These are phyloP conservation scores for Sphagnum contortum DNA, from an alignment of 225 moss, liverwort and hornwort species.

Conservation along the genomic window DNA sequence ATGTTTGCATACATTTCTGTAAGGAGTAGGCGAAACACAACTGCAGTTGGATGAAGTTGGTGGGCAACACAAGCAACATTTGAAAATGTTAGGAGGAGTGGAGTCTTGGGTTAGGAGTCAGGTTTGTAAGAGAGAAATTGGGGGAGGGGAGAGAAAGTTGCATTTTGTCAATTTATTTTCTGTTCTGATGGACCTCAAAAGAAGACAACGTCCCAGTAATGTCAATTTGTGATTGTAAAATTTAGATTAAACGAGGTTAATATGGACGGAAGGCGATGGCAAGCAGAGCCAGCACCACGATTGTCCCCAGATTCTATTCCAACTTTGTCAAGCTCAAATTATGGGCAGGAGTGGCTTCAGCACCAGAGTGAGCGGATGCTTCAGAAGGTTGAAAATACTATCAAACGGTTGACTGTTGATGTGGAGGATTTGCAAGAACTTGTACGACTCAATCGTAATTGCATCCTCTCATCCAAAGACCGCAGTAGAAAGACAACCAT, in stretches of 20 bases:
- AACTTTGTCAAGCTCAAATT: constrained; percentile 27
- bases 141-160: no score
- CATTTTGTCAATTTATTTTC: not conserved
- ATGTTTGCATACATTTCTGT: not conserved
- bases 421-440: constrained; percentile 44
- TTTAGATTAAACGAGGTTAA: constrained; percentile 40
- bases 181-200: not conserved
- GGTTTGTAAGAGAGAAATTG: no score
- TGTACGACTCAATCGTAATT: constrained; percentile 22
- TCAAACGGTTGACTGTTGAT: constrained; percentile 37
- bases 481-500: no score
- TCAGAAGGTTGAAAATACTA: constrained; percentile 23
- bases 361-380: constrained; percentile 38
- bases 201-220: no score
- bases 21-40: not conserved
- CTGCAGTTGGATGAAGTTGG: no score
- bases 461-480: not conserved
- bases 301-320: constrained; percentile 17
- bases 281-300: constrained; percentile 41
- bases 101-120: no score
- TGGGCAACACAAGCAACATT: no score
- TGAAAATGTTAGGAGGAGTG: no score
- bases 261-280: constrained; percentile 34
- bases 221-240: no score
- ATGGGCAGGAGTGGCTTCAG: constrained; percentile 52